phyloP scores from a whole-genome alignment of 768 basidiomycete species.

The Mycena albidolilacea region DNA sequence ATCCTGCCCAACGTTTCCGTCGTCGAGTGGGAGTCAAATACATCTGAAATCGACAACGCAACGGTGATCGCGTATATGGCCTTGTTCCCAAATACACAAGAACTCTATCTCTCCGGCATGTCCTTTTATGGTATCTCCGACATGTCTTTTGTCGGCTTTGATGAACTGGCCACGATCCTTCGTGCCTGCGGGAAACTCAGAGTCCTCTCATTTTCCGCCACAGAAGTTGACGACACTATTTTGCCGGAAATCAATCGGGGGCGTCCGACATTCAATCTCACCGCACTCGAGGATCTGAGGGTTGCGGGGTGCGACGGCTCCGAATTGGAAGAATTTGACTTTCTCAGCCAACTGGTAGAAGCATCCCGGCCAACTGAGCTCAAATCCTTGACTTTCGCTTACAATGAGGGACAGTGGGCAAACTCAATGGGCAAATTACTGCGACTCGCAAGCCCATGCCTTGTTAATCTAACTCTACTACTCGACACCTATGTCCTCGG shows the following conservation, averaged over 20 bases:
- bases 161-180: neutral
- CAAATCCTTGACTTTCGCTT: constrained; percentile 5
- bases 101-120: neutral
- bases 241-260: neutral
- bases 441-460: neutral
- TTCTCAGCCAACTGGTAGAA: constrained; percentile 1
- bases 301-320: neutral
- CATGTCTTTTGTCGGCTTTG: neutral
- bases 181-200: constrained; percentile 7
- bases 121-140: neutral
- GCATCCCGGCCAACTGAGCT: neutral
- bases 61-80: constrained; percentile 4
- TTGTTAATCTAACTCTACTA: neutral
- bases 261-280: neutral
- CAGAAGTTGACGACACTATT: neutral
- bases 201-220: neutral
- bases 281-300: constrained; percentile 10
- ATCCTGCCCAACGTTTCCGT: constrained; percentile 19
- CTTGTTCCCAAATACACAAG: constrained; percentile 15
- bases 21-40: constrained; percentile 11
- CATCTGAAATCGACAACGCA: neutral
- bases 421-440: neutral
- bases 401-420: too few relatives aligned
- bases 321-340: neutral
- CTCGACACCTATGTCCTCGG: too few relatives aligned